Percentiles rank a stretch among this genome's conserved stretches.
Conservation (phyloP, 2,329 filamentous ascomycete species). For the Escovopsis sp. region DNA sequence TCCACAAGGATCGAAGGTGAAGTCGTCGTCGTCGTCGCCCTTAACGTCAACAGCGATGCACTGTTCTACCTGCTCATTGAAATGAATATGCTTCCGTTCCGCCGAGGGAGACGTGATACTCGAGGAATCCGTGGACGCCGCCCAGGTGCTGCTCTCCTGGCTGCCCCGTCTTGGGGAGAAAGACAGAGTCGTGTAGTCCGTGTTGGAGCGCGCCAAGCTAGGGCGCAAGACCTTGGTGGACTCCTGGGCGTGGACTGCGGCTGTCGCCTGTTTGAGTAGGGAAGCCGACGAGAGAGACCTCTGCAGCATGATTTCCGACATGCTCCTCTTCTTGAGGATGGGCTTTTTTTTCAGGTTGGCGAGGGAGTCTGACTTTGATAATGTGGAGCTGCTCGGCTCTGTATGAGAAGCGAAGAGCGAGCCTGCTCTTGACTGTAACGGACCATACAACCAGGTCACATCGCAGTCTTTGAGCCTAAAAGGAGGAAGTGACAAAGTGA, state of each 20-base stretch:
- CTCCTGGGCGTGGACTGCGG: constrained; percentile 71
- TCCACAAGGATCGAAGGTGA: constrained; percentile 36
- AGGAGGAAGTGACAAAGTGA: constrained; percentile 12
- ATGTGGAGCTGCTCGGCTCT: constrained; percentile 24
- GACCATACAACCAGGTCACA: constrained; percentile 94
- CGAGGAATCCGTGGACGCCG: constrained; percentile 55
- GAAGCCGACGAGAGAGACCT: constrained; percentile 78
- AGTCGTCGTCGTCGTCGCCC: constrained; percentile 59
- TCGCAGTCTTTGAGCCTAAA: constrained; percentile 89
- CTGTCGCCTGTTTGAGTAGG: constrained; percentile 75
- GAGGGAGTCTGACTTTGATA: constrained; percentile 48
- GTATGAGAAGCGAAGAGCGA: constrained; percentile 34
- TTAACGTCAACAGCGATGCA: constrained; percentile 89
- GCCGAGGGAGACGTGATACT: constrained; percentile 48
- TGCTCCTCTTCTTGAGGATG: constrained; percentile 90
- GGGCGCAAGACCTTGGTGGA: constrained; percentile 37
- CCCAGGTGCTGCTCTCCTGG: constrained; percentile 44
- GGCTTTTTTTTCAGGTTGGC: constrained; percentile 60
- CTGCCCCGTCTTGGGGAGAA: constrained; percentile 48
- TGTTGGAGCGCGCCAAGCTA: constrained; percentile 46
- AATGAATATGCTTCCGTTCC: constrained; percentile 79
- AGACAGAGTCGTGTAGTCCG: constrained; percentile 53
- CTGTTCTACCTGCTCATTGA: constrained; percentile 90
- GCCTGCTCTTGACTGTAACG: constrained; percentile 59
- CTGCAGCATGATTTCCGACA: constrained; percentile 91